Evolutionary conservation across 83 land plant genomes (phyloP), one percentile per base, ranked within the genome.

Genomic region (Diphasiastrum complanatum): DNA sequence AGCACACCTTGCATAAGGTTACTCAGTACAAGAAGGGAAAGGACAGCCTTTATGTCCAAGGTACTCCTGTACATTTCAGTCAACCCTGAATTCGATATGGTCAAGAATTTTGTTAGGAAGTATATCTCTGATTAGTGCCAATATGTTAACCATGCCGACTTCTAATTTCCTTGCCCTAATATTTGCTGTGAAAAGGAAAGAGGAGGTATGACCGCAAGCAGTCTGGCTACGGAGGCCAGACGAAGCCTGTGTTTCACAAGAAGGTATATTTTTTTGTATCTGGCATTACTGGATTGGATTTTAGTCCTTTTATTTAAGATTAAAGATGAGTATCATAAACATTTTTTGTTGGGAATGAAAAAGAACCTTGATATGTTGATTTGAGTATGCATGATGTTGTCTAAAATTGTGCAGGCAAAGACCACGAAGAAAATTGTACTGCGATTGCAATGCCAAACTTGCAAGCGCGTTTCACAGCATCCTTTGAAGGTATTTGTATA

Each of bases 1-100:
- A 84, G 83, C 88, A 84, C 47, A 82, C 88, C n/a, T 47, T 81
- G 34, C 88, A 84, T 72, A 84, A 84, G 72, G 88, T 84, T 24
- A 84, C 88, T 12, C 88, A 84, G 80, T 84, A 84, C 75, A 84
- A 84, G 86, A 84, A 81, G 58, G 88, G 86, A 25, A 83, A 83
- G 70, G 87, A 81, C 26, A 83, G 87, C 27, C 67, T 83, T 35
- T 67, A 84, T 66, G 87, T 47, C 23, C 87, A 83, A 49, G 85
- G 75, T 66, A 61, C 34, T 19, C 24, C 20, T 11, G n/a, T n/a
- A 30, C 61, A 23, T 48, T 14, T 61, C 30, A 25, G 18, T 20
- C 10, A 36, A 32, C 14, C 23, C 28, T 45, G 5, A 24, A 29
- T 16, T 18, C 10, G 12, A 50, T n/a, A 50, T 48, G 18, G 19